Evolutionary conservation across 352 stramenopile species (phyloP), one percentile per base, ranked within the genome.

Genomic region (Globisporangium carolinianum): DNA sequence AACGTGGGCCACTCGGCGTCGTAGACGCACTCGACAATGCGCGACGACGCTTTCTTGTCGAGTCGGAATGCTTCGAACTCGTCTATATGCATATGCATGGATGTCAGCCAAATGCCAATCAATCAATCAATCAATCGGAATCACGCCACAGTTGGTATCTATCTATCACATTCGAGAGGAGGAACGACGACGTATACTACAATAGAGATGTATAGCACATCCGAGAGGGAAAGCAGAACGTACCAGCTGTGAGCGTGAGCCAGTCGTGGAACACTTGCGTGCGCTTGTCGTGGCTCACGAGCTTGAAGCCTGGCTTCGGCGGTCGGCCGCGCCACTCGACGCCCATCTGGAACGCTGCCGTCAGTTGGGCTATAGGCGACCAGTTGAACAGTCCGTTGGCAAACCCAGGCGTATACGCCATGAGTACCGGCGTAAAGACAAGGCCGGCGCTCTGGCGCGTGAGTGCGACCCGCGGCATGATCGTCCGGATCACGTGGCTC

Each of bases 231-330:
- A 32, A 49, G 14, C 35, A 32, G n/a, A 45, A 46, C 36, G 11
- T 68, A 91, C 81, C 81, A 64, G 71, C 59, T n/a, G 83, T 61
- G 62, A 95, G 87, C 9, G 83, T 92, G 66, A 95, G 83, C 85
- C 85, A 95, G 66, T 95, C 85, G 54, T 93, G 83, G 59, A 93
- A 95, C 36, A 89, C 65, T 43, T 85, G 82, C 52, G 84, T 91
- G 47, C 83, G 76, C 52, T 93, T 95, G 53, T 95, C 83, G 68
- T 88, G 85, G 17, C 91, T 69, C 55, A 92, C 72, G 37, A 95
- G 65, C 64, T 95, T 95, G 67, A 91, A 95, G 5, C 83, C 83
- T 4, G 81, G 77, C 52, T 89, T 91, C 3, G 80, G 83, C 4
- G 83, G 83, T 4, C 83, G 69, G 36, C 82, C 80, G 47, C 84